These are phyloP conservation scores for Trifolium dubium DNA, from an alignment of 306 rosid species.

Conservation along the genomic window DNA sequence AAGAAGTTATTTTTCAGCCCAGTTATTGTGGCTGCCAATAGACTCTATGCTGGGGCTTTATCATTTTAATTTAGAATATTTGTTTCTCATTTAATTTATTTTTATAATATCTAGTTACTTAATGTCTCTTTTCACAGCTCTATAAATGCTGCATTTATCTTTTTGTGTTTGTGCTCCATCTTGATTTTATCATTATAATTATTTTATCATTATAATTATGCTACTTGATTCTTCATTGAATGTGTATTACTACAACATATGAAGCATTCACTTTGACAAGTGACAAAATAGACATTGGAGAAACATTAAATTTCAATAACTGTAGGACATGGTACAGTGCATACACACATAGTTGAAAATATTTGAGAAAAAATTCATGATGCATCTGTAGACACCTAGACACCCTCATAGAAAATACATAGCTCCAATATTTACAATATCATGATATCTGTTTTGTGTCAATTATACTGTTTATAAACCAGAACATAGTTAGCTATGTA, in stretches of 20 bases:
- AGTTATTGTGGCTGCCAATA: no score
- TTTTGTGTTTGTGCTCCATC: neutral
- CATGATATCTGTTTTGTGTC: neutral
- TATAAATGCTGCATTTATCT: neutral
- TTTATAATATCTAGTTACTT: neutral
- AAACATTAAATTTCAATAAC: neutral
- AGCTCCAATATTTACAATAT: slow-evolving; percentile 1
- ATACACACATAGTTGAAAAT: neutral
- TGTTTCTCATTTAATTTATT: slow-evolving; percentile 3
- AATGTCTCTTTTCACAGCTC: neutral
- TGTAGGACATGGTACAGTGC: neutral
- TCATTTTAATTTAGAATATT: neutral
- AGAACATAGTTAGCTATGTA: neutral
- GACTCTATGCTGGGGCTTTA: no score
- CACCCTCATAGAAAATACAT: neutral
- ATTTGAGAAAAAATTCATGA: neutral
- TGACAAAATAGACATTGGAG: neutral
- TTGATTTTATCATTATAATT: neutral
- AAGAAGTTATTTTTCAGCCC: no score
- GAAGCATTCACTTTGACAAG: neutral
- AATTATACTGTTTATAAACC: neutral
- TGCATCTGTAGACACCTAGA: neutral
- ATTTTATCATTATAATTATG: neutral
- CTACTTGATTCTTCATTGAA: neutral
- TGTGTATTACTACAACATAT: neutral